A percentile compares a stretch with the other conserved stretches of the same genome.
Evolutionary conservation across 352 stramenopile genomes (phyloP).

Genomic region (Paralagenidium karlingii): DNA sequence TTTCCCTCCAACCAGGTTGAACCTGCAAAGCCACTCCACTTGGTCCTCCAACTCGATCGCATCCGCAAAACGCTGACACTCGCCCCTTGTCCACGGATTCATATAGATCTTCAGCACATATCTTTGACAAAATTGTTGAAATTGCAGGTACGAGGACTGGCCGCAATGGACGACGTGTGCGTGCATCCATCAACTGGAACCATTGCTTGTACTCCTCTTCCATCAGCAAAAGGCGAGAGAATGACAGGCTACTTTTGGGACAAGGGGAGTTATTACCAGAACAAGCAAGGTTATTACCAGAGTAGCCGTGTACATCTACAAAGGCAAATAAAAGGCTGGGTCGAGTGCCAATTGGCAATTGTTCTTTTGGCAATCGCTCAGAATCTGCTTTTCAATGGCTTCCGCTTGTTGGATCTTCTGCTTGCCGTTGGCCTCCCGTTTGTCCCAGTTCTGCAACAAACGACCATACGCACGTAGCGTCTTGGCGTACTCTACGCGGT

Average conservation of each 20-base stretch:
- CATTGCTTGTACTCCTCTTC: too few relatives aligned
- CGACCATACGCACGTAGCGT: slow-evolving; percentile 36
- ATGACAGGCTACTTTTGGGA: too few relatives aligned
- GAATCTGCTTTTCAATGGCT: slow-evolving; percentile 6
- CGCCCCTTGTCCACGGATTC: slow-evolving; percentile 13
- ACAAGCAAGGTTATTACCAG: too few relatives aligned
- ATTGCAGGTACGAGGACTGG: slow-evolving; percentile 9
- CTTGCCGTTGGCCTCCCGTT: slow-evolving; percentile 12
- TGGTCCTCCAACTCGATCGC: slow-evolving; percentile 4
- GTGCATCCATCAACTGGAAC: too few relatives aligned
- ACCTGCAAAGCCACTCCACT: slow-evolving; percentile 9
- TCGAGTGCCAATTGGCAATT: slow-evolving; percentile 9
- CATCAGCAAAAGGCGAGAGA: too few relatives aligned
- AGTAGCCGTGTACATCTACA: too few relatives aligned
- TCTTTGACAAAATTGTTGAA: slow-evolving; percentile 14
- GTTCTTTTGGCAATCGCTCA: slow-evolving; percentile 4
- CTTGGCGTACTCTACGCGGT: slow-evolving; percentile 55
- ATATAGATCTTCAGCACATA: slow-evolving; percentile 10
- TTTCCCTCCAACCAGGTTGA: slow-evolving; percentile 12
- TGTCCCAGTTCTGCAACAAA: slow-evolving; percentile 15
- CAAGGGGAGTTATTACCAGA: too few relatives aligned
- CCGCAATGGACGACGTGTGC: too few relatives aligned
- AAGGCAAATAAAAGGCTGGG: slow-evolving; percentile 14
- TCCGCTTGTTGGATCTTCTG: slow-evolving; percentile 9
- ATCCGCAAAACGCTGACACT: slow-evolving; percentile 9